A percentile compares a stretch with the other conserved stretches of the same genome.
Evolutionary conservation across 1,284 basidiomycete genomes (phyloP).

Genomic region (Leccinum glutinopallens): DNA sequence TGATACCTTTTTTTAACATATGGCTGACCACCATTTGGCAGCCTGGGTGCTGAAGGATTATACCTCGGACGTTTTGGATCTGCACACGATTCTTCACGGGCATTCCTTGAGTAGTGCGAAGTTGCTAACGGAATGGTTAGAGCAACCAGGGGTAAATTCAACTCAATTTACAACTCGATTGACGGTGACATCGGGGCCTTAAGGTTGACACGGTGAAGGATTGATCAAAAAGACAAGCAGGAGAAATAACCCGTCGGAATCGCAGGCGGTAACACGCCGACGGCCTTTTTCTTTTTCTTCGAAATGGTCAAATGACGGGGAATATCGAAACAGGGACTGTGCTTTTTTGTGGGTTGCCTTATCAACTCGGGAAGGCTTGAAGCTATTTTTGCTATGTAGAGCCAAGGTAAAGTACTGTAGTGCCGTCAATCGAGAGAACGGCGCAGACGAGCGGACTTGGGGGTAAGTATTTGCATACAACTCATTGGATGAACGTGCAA

Average conservation of each 20-base stretch:
- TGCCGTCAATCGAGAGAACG: background rate
- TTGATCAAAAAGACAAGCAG: background rate
- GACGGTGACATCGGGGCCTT: background rate
- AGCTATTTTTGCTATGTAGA: background rate
- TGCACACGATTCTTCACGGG: too few relatives aligned
- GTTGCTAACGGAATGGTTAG: background rate
- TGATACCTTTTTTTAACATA: too few relatives aligned
- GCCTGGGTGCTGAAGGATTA: too few relatives aligned
- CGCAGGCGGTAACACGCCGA: background rate
- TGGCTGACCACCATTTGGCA: too few relatives aligned
- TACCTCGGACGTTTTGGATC: too few relatives aligned
- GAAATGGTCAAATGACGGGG: background rate
- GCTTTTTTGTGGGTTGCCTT: background rate
- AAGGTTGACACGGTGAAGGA: background rate
- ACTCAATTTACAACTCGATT: background rate
- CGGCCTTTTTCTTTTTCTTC: background rate
- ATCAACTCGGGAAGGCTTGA: background rate
- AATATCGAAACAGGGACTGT: background rate
- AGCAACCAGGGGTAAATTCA: background rate
- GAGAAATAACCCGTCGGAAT: background rate
- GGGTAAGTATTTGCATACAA: background rate
- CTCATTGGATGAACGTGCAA: background rate
- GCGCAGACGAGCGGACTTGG: background rate
- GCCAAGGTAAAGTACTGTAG: background rate
- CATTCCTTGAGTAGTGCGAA: background rate